Base-by-base conservation (phyloP, 805 yeast genomes). In the Lipomyces starkeyi region DNA sequence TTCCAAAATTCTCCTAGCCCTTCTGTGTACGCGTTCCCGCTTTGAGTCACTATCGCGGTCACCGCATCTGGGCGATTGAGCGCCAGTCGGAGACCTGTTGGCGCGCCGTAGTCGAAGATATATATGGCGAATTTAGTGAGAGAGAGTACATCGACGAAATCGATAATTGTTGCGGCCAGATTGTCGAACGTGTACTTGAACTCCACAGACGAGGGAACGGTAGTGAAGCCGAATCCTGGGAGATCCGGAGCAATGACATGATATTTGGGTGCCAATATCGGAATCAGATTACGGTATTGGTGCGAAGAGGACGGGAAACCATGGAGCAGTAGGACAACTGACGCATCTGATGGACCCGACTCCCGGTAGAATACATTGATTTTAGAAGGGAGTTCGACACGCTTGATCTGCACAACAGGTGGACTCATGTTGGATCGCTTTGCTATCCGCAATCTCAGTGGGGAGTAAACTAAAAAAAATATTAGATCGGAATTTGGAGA, bases 261-360 rank as follows among this genome's bases (percentile, higher is more conserved):
- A 68, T 75, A 83, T 25, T 78, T 66, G 4, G 77, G 70, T 3
- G 80, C 76, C 37, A 82, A 73, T 43, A 80, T 69, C 3, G 82
- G 80, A 63, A 82, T 80, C 69, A 82, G 69, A 57, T 77, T 70
- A 54, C 81, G 73, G 73, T 74, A 82, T 80, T 76, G 78, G 65
- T 77, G 76, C 0, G 85, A 82, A 2, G 85, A 81, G 2, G 83
- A 75, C 11, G 85, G 85, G 65, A 75, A 82, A 1, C 85, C 85
- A 69, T 82, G 85, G 27, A 82, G 77, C 56, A 82, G 75, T 32
- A 82, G 69, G n/a, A 82, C 64, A 7, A 71, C 73, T 4, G 82
- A 81, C 11, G 76, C 73, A 22, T 62, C 47, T 75, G 78, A 7
- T 75, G 78, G 61, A 73, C 87, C 76, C 73, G 84, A 79, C 76